Evolutionary conservation across 192 early-diverging fungal genomes (phyloP).

Genomic region (Entomortierella parvispora): DNA sequence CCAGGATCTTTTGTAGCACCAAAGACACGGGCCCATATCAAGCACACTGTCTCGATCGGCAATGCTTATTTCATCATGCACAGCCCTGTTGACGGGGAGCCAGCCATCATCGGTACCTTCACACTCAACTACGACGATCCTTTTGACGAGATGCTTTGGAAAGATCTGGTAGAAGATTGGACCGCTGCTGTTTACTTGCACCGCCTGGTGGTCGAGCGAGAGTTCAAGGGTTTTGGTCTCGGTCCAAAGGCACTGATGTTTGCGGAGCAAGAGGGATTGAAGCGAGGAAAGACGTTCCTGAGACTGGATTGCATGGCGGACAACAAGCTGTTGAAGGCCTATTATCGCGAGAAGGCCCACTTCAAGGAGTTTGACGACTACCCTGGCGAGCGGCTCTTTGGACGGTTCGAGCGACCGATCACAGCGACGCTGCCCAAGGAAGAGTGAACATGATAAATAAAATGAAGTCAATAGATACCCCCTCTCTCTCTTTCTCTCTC

Average conservation of each 20-base stretch:
- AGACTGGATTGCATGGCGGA: constrained; percentile 50
- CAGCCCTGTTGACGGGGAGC: not conserved
- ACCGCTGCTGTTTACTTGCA: constrained; percentile 46
- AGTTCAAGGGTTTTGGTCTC: constrained; percentile 40
- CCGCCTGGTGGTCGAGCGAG: constrained; percentile 45
- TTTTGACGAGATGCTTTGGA: constrained; percentile 52
- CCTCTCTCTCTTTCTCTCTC: too few species aligned
- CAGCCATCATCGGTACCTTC: constrained; percentile 41
- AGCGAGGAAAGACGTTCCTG: constrained; percentile 38
- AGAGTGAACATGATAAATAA: too few species aligned
- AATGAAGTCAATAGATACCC: too few species aligned
- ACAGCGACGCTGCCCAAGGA: constrained; percentile 17
- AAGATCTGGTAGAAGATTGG: constrained; percentile 48
- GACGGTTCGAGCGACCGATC: constrained; percentile 42
- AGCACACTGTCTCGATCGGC: constrained; percentile 40
- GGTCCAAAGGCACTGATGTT: constrained; percentile 42
- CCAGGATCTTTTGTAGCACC: constrained; percentile 43
- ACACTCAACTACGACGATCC: constrained; percentile 44
- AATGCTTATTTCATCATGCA: constrained; percentile 46
- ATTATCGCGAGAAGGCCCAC: constrained; percentile 40
- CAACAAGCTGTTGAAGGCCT: constrained; percentile 44
- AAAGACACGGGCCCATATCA: constrained; percentile 45
- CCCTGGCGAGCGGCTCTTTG: constrained; percentile 46
- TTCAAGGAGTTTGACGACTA: constrained; percentile 51
- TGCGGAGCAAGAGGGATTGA: constrained; percentile 39